These are phyloP conservation scores for Fusarium subtropicale DNA, from an alignment of 2,329 filamentous ascomycete species.

Conservation along the genomic window DNA sequence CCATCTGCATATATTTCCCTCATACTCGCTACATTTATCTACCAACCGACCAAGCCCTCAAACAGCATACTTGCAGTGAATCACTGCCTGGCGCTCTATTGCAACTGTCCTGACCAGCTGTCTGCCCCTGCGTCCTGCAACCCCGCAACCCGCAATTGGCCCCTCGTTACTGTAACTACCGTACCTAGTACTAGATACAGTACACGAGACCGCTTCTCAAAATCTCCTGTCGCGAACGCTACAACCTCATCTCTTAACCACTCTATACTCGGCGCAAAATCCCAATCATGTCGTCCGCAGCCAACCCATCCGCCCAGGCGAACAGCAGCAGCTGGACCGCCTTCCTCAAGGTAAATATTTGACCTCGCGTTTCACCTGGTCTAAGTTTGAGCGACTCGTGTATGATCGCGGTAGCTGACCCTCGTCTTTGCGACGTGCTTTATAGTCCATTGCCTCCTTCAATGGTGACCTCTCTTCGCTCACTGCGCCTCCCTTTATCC, in stretches of 20 bases:
- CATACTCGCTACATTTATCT: neutral
- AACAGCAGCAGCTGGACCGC: conserved; percentile 63
- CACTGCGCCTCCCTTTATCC: conserved; percentile 85
- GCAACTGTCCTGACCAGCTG: conserved; percentile 18
- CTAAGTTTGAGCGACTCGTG: conserved; percentile 7
- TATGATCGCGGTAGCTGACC: conserved; percentile 26
- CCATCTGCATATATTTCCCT: neutral
- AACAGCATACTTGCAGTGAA: neutral
- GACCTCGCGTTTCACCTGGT: conserved; percentile 4
- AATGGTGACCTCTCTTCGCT: conserved; percentile 84
- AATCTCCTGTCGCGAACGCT: conserved; percentile 29
- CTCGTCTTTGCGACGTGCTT: conserved; percentile 23
- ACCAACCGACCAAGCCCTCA: neutral
- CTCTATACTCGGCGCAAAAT: conserved; percentile 13
- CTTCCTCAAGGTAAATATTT: conserved; percentile 62
- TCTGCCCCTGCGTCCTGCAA: conserved; percentile 31
- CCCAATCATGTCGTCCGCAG: conserved; percentile 49
- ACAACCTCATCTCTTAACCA: conserved; percentile 7
- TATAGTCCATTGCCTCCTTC: conserved; percentile 80
- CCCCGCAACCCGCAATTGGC: conserved; percentile 46
- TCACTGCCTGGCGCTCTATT: conserved; percentile 23
- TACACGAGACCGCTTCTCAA: conserved; percentile 36
- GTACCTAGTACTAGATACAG: conserved; percentile 7
- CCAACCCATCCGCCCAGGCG: conserved; percentile 51
- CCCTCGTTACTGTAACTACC: conserved; percentile 32